Evolutionary conservation across 192 early-diverging fungal genomes (phyloP), one percentile per base, ranked within the genome.

Genomic region (Piromyces finnis): DNA sequence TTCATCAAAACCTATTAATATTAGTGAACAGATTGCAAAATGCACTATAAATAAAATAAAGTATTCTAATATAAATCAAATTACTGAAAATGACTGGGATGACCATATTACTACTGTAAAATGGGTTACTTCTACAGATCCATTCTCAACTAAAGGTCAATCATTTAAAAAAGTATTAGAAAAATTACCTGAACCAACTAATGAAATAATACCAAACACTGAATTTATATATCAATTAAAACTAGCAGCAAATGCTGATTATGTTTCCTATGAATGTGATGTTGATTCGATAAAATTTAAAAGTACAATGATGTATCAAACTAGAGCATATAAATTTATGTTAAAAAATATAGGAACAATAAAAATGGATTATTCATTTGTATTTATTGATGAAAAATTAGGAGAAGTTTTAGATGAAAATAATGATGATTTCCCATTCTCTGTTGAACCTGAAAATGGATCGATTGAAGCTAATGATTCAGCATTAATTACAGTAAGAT

Each of bases 281-380:
- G 80, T 86, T 26, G 81, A 80, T 2, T 36, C 30, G 12, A 87
- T 91, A 36, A 84, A 85, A 18, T 91, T 91, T 84, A 89, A 86
- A 79, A 88, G 82, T 77, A 91, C 90, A 0, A 36, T 89, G 27
- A 91, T 91, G 90, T 90, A 81, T 80, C 89, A 91, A 78, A 87
- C 81, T 22, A 81, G 90, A 28, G 85, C 86, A 1, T 90, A 80
- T 81, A 77, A 80, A 59, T 83, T 90, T 78, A 78, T 79, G 12
- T 6, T 91, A 12, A 80, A 84, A 68, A 91, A 91, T 80, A 81
- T 84, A 0, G 89, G 89, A 12, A 88, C 85, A 59, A 85, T 91
- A 28, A 78, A 68, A 16, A 30, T 91, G 16, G 80, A 81, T 12
- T 91, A 83, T 79, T 77, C 18, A 9, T 86, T 87, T 79, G 29